A percentile compares a stretch with the other conserved stretches of the same genome.
phyloP scores from a whole-genome alignment of 345 rosid species.

The Arabidopsis suecica region DNA sequence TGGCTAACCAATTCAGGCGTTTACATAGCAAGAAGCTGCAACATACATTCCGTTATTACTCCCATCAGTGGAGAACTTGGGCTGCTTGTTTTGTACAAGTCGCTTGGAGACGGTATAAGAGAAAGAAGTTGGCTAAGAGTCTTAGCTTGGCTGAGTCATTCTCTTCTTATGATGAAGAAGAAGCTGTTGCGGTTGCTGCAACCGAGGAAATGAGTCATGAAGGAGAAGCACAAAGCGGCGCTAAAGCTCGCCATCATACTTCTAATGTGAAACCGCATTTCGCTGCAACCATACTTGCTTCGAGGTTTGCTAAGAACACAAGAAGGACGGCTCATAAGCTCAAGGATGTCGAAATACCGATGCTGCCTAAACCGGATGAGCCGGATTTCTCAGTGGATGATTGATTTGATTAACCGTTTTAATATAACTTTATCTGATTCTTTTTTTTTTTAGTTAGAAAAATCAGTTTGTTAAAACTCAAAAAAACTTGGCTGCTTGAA shows the following conservation, averaged over 20 bases:
- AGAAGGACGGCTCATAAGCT: slow-evolving; percentile 77
- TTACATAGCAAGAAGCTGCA: slow-evolving; percentile 71
- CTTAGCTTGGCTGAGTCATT: slow-evolving; percentile 56
- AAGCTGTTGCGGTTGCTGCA: slow-evolving; percentile 36
- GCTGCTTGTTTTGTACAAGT: slow-evolving; percentile 70
- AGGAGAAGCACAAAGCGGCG: slow-evolving; percentile 23
- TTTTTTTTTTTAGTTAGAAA: slow-evolving; percentile 18
- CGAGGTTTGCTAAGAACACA: slow-evolving; percentile 88
- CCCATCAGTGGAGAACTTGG: slow-evolving; percentile 78
- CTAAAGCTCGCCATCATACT: slow-evolving; percentile 30
- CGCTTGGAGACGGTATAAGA: slow-evolving; percentile 64
- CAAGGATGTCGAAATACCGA: slow-evolving; percentile 68
- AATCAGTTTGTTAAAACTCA: slow-evolving; percentile 22
- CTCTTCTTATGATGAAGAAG: slow-evolving; percentile 45
- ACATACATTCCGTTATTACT: slow-evolving; percentile 66
- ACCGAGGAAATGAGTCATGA: slow-evolving; percentile 36
- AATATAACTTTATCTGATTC: slow-evolving; percentile 19
- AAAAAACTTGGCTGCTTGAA: slow-evolving; percentile 33
- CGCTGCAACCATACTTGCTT: slow-evolving; percentile 72
- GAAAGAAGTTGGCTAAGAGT: slow-evolving; percentile 51
- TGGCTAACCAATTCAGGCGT: slow-evolving; percentile 66
- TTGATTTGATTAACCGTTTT: slow-evolving; percentile 37
- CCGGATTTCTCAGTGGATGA: slow-evolving; percentile 81
- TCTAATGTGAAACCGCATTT: slow-evolving; percentile 63
- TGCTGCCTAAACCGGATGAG: slow-evolving; percentile 83